Base-by-base conservation (phyloP, 371 early-diverging fungal species). In the Blakeslea trispora region DNA sequence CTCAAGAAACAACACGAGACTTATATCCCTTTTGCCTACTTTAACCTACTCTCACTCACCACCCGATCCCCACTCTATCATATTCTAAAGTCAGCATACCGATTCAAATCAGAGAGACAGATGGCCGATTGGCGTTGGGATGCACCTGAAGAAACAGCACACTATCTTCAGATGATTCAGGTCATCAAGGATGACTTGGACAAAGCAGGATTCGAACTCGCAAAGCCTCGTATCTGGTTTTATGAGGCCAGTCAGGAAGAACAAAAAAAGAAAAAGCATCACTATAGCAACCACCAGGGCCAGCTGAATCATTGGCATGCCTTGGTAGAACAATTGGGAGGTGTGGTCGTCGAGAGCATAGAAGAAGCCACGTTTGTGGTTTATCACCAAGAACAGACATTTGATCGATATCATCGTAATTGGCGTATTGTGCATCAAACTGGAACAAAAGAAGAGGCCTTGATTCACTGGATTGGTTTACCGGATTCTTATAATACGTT, bases 401-500 rank as follows among this genome's bases (percentile, higher is more conserved):
- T 63, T 17, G 63, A 63, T 22, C 42, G 40, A 39, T 34, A 55
- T 39, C 61, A 53, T 24, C 66, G 37, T 34, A 40, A 22, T 34
- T 62, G 50, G 51, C 68, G 74, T 44, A 28, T 54, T 19, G 55
- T 63, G 34, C 21, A 50, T 15, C 32, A 45, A 4, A n/a, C n/a
- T n/a, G n/a, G n/a, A n/a, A 58, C 53, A 45, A 49, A 72, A 23
- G 68, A 66, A 22, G 71, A 75, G 75, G 74, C 22, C 74, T 62
- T 84, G 0, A 72, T 92, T 1, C 92, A 92, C 61, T 86, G 85
- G 77, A 74, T 85, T 77, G 82, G 85, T 54, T 77, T 84, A 44
- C 92, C 92, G 5, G 89, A 87, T 57, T 90, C 92, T 3, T 82
- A 84, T 60, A 89, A 92, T 54, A 70, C 72, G 19, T 87, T 88